Base-by-base conservation (phyloP, 805 yeast genomes). In the Phaffomyces thermotolerans region DNA sequence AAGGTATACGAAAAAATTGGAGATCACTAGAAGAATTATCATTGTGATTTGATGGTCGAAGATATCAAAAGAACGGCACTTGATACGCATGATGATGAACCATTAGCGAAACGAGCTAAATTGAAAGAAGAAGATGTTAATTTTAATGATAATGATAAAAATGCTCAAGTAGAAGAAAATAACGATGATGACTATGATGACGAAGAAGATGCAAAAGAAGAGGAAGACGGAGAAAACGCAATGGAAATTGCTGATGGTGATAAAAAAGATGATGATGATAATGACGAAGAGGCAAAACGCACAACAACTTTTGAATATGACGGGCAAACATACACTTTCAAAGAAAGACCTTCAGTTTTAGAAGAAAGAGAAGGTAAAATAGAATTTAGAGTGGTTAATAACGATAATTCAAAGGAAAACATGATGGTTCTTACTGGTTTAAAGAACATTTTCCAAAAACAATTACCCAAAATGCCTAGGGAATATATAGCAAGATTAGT, bases 391-490 rank as follows among this genome's bases (percentile, higher is more conserved):
- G 99, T 93, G 29, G 99, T 93, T 24, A 93, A 93, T 64, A 91
- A 93, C 66, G 98, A 93, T 62, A 87, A 89, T 58, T 73, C 89
- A 3, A 74, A 75, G 48, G 99, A 93, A 56, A 87, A 78, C 62
- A 69, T 93, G 70, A 87, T 93, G 72, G 91, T 93, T 40, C 69
- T 93, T 49, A 93, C 98, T 0, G 99, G 99, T 2, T 66, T 93
- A 49, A 93, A 93, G 65, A 93, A 91, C 60, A 91, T 93, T 51
- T 93, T 93, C 63, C 99, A 93, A 62, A 90, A 90, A 57, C 99
- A 93, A 66, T 73, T 93, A 50, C 99, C 99, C 2, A 91, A 93
- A 65, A 93, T 93, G 99, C 99, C 99, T 18, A 76, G 93, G 49
- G 98, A 93, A 59, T 93, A 93, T 65, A 93, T 93, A 58, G 88